Percentiles rank a stretch among this genome's conserved stretches.
phyloP scores from a whole-genome alignment of 2,329 filamentous ascomycete species.

The Cadophora luteo-olivacea region DNA sequence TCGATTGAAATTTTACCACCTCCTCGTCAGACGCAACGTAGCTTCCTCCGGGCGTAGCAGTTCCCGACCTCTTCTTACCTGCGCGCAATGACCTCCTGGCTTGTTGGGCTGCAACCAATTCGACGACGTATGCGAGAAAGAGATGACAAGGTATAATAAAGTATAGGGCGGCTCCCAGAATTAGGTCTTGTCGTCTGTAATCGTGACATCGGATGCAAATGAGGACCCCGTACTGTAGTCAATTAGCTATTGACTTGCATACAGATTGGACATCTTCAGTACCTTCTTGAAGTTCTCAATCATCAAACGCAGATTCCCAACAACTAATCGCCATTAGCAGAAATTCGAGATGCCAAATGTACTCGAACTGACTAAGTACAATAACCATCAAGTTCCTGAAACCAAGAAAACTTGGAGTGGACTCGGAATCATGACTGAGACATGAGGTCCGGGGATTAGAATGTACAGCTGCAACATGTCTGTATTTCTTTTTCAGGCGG shows the following conservation, averaged over 20 bases:
- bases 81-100: conserved; percentile 72
- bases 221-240: conserved; percentile 79
- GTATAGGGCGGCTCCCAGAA: conserved; percentile 80
- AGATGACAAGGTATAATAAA: conserved; percentile 90
- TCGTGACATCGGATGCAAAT: conserved; percentile 92
- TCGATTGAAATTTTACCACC: conserved; percentile 70
- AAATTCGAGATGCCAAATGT: too few species aligned
- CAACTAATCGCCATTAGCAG: too few species aligned
- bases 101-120: conserved; percentile 80
- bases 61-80: conserved; percentile 49
- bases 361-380: conserved; percentile 70
- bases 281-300: conserved; percentile 98
- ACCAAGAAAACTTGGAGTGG: conserved; percentile 83
- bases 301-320: conserved; percentile 92
- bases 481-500: conserved; percentile 71
- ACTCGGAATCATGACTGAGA: conserved; percentile 81
- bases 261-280: conserved; percentile 25
- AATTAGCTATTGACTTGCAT: conserved; percentile 27
- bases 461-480: conserved; percentile 90
- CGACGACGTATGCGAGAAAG: conserved; percentile 88
- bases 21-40: conserved; percentile 49
- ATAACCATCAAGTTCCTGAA: conserved; percentile 97
- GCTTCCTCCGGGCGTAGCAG: conserved; percentile 43
- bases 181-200: conserved; percentile 78
- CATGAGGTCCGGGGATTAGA: conserved; percentile 74